Evolutionary conservation across 768 basidiomycete genomes (phyloP), one percentile per base, ranked within the genome.

Genomic region (Serendipita sp.): DNA sequence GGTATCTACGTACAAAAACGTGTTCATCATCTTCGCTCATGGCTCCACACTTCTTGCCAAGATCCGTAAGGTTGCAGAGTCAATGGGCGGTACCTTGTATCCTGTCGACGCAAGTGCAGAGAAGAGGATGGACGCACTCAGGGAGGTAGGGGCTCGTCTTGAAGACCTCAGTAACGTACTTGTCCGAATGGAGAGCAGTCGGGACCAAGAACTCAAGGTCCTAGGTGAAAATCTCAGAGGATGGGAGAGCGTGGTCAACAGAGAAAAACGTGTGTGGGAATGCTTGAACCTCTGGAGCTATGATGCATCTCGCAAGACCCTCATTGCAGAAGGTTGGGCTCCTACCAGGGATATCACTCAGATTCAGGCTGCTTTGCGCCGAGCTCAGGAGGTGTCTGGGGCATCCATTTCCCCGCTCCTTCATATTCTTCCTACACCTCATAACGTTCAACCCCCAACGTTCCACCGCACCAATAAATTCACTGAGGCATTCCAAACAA

Each of bases 21-120:
- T 98, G 42, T 99, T 99, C 77, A 95, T 99, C 75, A 98, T 99
- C 71, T 99, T 99, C 68, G 96, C 96, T 0, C 94, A 99, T 68
- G 96, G 96, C 17, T 85, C 90, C 42, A 84, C 87, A 20, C 77
- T 98, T 22, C 82, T 99, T 30, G 81, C 90, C 66, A 99, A 98
- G 80, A 97, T 99, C 70, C 89, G 94, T 71, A 97, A 93, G 73
- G 89, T 99, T 61, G 88, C 94, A 28, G 95, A 97, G 74, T 95
- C 92, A n/a, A 97, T 98, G 88, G 94, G 96, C 41, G 96, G 87
- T 2, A 97, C 92, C 0, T 76, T 98, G 62, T 98, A 95, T 74
- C 91, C 93, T 42, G 96, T 99, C 70, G 95, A 98, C 72, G 77
- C 92, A 41, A 93, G 95, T 67, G 83, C 87, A 2, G 92, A 94